These are phyloP conservation scores for Blastocystis sp. DNA, from an alignment of 352 stramenopile species.

Conservation along the genomic window DNA sequence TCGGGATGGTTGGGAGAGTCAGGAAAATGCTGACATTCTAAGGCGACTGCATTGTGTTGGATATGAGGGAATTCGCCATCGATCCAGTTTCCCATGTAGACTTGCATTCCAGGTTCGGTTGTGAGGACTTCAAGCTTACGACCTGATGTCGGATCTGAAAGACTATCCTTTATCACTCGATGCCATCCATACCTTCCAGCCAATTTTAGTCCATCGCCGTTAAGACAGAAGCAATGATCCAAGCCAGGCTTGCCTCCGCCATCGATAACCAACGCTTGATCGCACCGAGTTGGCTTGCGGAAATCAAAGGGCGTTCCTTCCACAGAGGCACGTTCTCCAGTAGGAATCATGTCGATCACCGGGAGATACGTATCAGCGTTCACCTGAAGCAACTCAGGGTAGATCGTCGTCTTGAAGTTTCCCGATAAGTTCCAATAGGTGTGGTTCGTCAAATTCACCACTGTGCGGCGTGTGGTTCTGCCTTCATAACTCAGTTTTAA, in stretches of 20 bases:
- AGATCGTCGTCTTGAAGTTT: conserved; percentile 42
- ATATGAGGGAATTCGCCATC: conserved; percentile 17
- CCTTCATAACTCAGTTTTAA: conserved; percentile 57
- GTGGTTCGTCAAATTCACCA: conserved; percentile 66
- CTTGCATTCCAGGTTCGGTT: conserved; percentile 65
- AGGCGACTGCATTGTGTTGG: conserved; percentile 26
- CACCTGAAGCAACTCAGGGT: conserved; percentile 62
- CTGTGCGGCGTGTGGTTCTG: conserved; percentile 47
- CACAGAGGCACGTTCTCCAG: conserved; percentile 17
- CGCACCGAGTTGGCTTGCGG: not conserved
- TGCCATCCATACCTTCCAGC: not conserved
- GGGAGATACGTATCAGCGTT: conserved; percentile 62
- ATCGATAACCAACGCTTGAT: conserved; percentile 48
- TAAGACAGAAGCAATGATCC: conserved; percentile 62
- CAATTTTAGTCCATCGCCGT: conserved; percentile 25
- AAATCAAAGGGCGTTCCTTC: conserved; percentile 64
- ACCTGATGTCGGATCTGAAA: not conserved
- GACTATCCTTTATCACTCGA: not conserved
- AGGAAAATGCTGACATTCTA: conserved; percentile 51
- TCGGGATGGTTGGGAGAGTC: conserved; percentile 57
- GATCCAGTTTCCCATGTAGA: conserved; percentile 66
- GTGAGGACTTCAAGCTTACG: conserved; percentile 48
- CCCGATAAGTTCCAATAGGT: conserved; percentile 66
- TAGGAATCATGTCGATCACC: conserved; percentile 63
- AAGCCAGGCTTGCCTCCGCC: conserved; percentile 63